Conservation (phyloP, 2,329 filamentous ascomycete genomes). For the Fusarium armeniacum region DNA sequence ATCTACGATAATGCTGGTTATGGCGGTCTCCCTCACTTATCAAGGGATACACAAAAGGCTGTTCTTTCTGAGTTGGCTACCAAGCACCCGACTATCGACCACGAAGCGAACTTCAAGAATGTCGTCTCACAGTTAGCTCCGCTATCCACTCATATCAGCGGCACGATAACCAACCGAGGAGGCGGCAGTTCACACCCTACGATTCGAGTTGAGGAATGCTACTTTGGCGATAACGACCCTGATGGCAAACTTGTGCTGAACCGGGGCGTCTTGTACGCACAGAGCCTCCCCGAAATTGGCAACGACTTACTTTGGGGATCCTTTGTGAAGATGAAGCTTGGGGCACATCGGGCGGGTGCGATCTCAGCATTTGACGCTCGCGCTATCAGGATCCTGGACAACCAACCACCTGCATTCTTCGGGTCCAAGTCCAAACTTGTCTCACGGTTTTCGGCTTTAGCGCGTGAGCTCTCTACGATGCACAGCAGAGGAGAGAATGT, state of each 20-base stretch:
- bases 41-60: background rate
- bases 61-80: background rate
- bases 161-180: too few species aligned
- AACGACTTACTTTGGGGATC: background rate
- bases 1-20: background rate
- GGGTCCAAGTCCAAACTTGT: background rate
- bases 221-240: background rate
- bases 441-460: background rate
- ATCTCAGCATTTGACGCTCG: background rate
- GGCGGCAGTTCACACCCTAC: background rate
- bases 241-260: background rate
- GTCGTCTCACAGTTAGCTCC: background rate
- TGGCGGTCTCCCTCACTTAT: background rate
- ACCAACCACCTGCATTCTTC: background rate
- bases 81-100: background rate
- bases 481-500: background rate
- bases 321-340: background rate
- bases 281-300: background rate
- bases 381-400: background rate
- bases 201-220: background rate
- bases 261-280: background rate
- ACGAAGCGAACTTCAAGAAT: background rate
- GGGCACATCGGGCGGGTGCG: background rate
- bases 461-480: background rate
- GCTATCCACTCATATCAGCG: background rate